Base-by-base conservation (phyloP, 768 basidiomycete species). In the Macrolepiota albuminosa region DNA sequence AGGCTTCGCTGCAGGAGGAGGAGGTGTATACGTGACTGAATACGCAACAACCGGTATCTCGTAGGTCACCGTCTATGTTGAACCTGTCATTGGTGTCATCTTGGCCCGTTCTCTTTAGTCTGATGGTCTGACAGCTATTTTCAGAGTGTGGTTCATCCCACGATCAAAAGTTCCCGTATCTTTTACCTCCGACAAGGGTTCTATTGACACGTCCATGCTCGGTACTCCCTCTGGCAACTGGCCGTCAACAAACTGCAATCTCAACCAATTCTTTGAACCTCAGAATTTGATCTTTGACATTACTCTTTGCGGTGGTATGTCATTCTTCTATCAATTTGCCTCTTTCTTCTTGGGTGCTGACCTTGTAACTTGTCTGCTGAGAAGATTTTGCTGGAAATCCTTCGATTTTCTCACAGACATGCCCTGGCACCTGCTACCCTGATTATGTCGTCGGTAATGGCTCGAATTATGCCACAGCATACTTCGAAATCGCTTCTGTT, bases 1-100 rank as follows among this genome's bases (percentile, higher is more conserved):
- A 13, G 84, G 74, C 2, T 93, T 93, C 66, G 86, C 86, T 1
- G 71, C 73, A 4, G 79, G 77, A 2, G 83, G 84, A 9, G 91
- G 92, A 33, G 92, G 92, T 14, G 80, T 89, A 13, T 93, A 81
- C 62, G 84, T 89, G 21, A 88, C 89, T 1, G 88, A 91, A 69
- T 84, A 86, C 60, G 86, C 88, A 1, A 70, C 77, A 29, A 76
- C 72, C 45, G 88, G 86, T 10, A 84, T 91, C 36, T 85, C 82
- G 86, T 87, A 67, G 63, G 84, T 74, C 9, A 42, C 18, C 39
- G 26, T 1, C 52, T 33, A 46, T 29, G 5, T 24, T 33, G 40
- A 48, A 48, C 3, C 11, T 50, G 13, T 16, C 4, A 31, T 31
- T 21, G 33, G 8, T 31, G 14, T 49, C 48, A 31, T 16, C 33